Evolutionary conservation across 352 stramenopile genomes (phyloP).

Genomic region (Phytopythium chamaehyphon): DNA sequence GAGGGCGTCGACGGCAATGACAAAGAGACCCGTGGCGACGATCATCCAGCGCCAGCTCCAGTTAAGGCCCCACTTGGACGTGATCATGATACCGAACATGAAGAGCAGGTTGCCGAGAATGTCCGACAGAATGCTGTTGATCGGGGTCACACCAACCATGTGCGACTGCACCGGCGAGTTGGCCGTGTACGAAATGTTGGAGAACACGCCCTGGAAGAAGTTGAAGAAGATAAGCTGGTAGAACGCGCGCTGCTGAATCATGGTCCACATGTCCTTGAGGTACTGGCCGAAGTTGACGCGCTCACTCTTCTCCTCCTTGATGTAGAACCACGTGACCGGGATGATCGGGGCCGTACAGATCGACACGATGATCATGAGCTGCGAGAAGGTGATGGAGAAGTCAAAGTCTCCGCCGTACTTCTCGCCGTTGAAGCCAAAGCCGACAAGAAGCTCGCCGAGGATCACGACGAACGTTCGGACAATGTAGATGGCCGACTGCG

Average conservation of each 20-base stretch:
- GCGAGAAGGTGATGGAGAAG: slow-evolving; percentile 40
- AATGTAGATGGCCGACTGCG: slow-evolving; percentile 11
- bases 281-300: slow-evolving; percentile 16
- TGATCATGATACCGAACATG: slow-evolving; percentile 25
- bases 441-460: slow-evolving; percentile 16
- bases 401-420: slow-evolving; percentile 41
- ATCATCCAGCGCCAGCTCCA: slow-evolving; percentile 44
- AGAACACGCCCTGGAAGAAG: slow-evolving; percentile 40
- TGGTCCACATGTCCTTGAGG: no score
- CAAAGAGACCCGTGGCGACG: neutral
- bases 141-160: slow-evolving; percentile 29
- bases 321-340: slow-evolving; percentile 43
- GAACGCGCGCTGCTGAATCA: no score
- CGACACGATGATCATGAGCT: slow-evolving; percentile 43
- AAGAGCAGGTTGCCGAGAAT: slow-evolving; percentile 34
- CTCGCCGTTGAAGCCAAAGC: slow-evolving; percentile 25
- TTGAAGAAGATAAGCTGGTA: neutral
- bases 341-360: slow-evolving; percentile 29
- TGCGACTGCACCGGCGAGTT: slow-evolving; percentile 26
- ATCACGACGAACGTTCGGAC: slow-evolving; percentile 18
- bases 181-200: slow-evolving; percentile 27
- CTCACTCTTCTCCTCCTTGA: slow-evolving; percentile 41
- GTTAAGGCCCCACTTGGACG: slow-evolving; percentile 29
- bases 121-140: slow-evolving; percentile 27
- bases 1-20: slow-evolving; percentile 2